Conservation (phyloP, 257 asterid genomes). For the Forsythia suspensa region DNA sequence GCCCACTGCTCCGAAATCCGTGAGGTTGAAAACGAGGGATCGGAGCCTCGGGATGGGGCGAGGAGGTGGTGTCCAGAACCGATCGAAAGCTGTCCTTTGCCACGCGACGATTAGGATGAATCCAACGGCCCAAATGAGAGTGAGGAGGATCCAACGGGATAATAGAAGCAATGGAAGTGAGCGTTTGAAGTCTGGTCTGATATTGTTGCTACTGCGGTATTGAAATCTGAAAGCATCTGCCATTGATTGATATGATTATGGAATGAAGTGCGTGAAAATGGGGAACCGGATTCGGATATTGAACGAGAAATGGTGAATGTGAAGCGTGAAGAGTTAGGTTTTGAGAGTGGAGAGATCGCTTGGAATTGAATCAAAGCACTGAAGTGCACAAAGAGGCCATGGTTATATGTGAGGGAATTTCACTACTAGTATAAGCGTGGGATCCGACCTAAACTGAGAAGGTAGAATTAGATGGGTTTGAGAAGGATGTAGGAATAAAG, state of each 20-base stretch:
- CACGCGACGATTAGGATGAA: constrained; percentile 60
- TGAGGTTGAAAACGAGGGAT: constrained; percentile 55
- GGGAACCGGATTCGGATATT: not conserved
- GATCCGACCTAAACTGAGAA: too few species aligned
- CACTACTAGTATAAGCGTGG: too few species aligned
- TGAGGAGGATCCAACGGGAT: constrained; percentile 45
- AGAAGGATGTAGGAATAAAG: too few species aligned
- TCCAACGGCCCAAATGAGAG: constrained; percentile 67
- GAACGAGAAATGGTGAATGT: not conserved
- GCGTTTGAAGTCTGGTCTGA: constrained; percentile 39
- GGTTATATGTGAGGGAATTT: too few species aligned
- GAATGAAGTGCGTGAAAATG: not conserved
- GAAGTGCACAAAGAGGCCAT: too few species aligned
- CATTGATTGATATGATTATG: constrained; percentile 32
- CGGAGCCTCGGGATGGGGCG: constrained; percentile 75
- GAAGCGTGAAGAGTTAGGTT: not conserved
- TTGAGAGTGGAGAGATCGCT: not conserved
- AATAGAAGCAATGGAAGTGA: constrained; percentile 35
- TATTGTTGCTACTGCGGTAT: constrained; percentile 32
- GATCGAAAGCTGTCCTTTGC: constrained; percentile 65
- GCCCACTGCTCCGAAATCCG: constrained; percentile 87
- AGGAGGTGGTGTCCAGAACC: constrained; percentile 40
- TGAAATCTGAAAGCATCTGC: constrained; percentile 44
- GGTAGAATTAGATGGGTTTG: too few species aligned
- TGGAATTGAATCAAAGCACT: not conserved